Conservation (phyloP, 2,329 filamentous ascomycete species). For the Colletotrichum ledebouriae region DNA sequence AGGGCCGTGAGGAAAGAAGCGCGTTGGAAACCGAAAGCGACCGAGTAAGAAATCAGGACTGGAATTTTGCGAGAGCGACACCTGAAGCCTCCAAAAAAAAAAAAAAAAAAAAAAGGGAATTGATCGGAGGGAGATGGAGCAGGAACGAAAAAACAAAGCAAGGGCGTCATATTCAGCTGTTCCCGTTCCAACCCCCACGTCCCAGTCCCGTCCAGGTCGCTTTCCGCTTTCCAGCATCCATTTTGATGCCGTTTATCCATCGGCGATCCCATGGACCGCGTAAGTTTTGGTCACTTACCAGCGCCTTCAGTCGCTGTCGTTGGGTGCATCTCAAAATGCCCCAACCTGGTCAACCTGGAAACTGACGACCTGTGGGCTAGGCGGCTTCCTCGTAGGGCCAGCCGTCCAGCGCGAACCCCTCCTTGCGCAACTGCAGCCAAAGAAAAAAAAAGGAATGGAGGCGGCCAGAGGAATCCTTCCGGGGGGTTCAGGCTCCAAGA, state of each 20-base stretch:
- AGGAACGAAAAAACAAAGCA: slow-evolving; percentile 5
- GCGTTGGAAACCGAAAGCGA: slow-evolving; percentile 33
- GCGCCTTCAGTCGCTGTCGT: slow-evolving; percentile 3
- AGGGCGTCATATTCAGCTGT: slow-evolving; percentile 31
- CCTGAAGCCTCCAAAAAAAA: slow-evolving; percentile 27
- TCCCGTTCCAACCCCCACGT: slow-evolving; percentile 30
- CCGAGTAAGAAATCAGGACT: neutral
- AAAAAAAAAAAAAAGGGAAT: neutral
- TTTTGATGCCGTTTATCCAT: slow-evolving; percentile 31
- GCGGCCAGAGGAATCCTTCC: neutral
- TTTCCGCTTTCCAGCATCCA: slow-evolving; percentile 13
- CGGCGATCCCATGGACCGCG: slow-evolving; percentile 35
- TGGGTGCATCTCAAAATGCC: slow-evolving; percentile 12
- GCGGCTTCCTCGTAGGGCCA: slow-evolving; percentile 19
- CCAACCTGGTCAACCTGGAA: neutral
- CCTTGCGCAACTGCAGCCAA: neutral
- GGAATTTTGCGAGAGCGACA: slow-evolving; percentile 22
- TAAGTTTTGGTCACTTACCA: slow-evolving; percentile 5
- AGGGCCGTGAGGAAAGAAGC: slow-evolving; percentile 7
- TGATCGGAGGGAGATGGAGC: slow-evolving; percentile 4
- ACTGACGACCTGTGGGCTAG: neutral
- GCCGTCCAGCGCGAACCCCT: neutral
- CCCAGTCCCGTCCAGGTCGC: slow-evolving; percentile 20
- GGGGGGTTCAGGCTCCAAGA: neutral
- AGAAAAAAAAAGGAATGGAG: neutral